These are phyloP conservation scores for Gamarada debralockiae DNA, from an alignment of 495 filamentous ascomycete genomes.

Conservation along the genomic window DNA sequence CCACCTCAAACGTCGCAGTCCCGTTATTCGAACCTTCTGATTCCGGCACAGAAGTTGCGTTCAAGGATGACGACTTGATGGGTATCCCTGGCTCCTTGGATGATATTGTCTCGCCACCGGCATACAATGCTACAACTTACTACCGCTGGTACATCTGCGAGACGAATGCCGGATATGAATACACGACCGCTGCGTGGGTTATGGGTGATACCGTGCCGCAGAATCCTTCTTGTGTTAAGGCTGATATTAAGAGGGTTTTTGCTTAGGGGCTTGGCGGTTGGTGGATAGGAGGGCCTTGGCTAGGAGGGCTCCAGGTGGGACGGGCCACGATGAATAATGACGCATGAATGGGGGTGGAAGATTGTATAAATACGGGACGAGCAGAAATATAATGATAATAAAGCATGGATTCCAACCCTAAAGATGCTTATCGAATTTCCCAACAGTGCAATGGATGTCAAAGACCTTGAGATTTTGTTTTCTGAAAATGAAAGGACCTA, in stretches of 20 bases:
- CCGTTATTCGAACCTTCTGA: conserved; percentile 39
- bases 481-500: too few species aligned
- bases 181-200: conserved; percentile 47
- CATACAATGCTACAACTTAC: conserved; percentile 17
- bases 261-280: not conserved
- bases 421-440: too few species aligned
- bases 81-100: conserved; percentile 36
- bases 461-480: too few species aligned
- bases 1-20: conserved; percentile 48
- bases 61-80: conserved; percentile 38
- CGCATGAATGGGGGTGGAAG: too few species aligned
- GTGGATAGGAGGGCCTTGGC: not conserved
- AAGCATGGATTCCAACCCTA: too few species aligned
- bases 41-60: conserved; percentile 30
- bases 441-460: too few species aligned
- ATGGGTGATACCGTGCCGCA: conserved; percentile 38
- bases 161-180: conserved; percentile 46
- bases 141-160: conserved; percentile 51
- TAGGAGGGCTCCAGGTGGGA: too few species aligned
- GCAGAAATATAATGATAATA: too few species aligned
- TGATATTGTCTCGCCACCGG: conserved; percentile 32
- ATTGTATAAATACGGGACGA: too few species aligned
- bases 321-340: too few species aligned
- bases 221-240: conserved; percentile 53
- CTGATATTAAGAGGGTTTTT: conserved; percentile 34